Conservation (phyloP, 495 filamentous ascomycete species). For the Podospora australis region DNA sequence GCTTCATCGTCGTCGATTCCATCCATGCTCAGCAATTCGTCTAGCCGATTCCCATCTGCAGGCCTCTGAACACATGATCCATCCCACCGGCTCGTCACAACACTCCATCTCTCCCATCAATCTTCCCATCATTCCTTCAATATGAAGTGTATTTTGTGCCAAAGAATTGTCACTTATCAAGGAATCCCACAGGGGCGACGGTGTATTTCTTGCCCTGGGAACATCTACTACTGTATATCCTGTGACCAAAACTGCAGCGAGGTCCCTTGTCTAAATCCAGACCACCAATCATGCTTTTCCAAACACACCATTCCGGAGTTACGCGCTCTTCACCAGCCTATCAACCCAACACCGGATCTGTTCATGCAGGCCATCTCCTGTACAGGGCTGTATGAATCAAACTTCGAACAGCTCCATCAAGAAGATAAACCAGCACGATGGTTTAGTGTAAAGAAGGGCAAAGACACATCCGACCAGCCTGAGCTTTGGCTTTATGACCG, state of each 20-base stretch:
- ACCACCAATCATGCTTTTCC: background rate
- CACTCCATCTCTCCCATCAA: too few relatives aligned
- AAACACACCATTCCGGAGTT: background rate
- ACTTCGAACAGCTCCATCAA: background rate
- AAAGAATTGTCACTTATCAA: background rate
- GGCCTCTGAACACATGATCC: too few relatives aligned
- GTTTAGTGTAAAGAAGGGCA: background rate
- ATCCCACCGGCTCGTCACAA: too few relatives aligned
- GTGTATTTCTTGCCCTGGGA: background rate
- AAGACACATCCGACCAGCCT: background rate
- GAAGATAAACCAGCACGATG: background rate
- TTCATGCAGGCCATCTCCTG: background rate
- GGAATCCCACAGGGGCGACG: background rate
- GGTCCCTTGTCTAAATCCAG: background rate
- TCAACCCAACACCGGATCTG: background rate
- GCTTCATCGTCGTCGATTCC: too few relatives aligned
- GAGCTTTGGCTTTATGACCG: conserved; percentile 8
- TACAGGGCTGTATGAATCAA: background rate
- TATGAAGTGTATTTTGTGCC: background rate
- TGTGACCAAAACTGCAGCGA: background rate
- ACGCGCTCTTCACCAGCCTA: background rate
- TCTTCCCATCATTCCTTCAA: background rate
- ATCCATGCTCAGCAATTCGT: too few relatives aligned
- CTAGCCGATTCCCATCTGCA: too few relatives aligned
- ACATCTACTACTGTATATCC: background rate